Evolutionary conservation across 1,284 basidiomycete genomes (phyloP).

Genomic region (Boletellus deceptivus): DNA sequence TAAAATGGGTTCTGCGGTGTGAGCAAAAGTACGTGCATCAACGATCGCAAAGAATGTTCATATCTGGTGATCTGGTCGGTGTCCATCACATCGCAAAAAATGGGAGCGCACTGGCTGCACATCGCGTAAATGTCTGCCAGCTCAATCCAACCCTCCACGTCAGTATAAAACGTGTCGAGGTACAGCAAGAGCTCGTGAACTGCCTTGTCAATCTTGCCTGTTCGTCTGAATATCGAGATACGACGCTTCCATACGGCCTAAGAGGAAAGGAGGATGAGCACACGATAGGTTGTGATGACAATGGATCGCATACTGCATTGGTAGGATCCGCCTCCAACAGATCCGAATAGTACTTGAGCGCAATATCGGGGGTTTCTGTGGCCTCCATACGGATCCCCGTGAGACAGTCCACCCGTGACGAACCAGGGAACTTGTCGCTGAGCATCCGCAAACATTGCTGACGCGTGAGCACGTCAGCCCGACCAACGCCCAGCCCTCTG

Average conservation of each 20-base stretch:
- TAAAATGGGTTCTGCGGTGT: conserved; percentile 86
- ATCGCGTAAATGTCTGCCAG: conserved; percentile 87
- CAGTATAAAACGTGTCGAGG: conserved; percentile 92
- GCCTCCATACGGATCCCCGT: conserved; percentile 86
- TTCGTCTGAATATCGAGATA: conserved; percentile 66
- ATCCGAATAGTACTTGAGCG: conserved; percentile 67
- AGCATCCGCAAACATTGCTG: conserved; percentile 71
- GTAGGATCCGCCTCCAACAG: conserved; percentile 69
- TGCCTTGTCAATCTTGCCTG: conserved; percentile 62
- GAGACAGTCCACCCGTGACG: conserved; percentile 82
- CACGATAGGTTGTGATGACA: neutral
- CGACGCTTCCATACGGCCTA: conserved; percentile 81
- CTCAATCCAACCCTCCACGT: conserved; percentile 90
- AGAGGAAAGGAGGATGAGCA: conserved; percentile 27
- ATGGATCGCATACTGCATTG: conserved; percentile 61
- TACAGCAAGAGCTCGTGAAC: conserved; percentile 77
- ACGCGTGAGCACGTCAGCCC: conserved; percentile 12
- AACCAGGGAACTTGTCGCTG: conserved; percentile 71
- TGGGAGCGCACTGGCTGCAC: conserved; percentile 64
- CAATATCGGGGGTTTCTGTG: conserved; percentile 58
- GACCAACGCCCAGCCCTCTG: conserved; percentile 5
- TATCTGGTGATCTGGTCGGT: conserved; percentile 43
- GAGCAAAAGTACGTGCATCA: conserved; percentile 81
- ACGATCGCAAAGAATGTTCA: conserved; percentile 55
- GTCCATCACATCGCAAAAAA: neutral